Base-by-base conservation (phyloP, 257 asterid genomes). In the Euphrasia confusa region DNA sequence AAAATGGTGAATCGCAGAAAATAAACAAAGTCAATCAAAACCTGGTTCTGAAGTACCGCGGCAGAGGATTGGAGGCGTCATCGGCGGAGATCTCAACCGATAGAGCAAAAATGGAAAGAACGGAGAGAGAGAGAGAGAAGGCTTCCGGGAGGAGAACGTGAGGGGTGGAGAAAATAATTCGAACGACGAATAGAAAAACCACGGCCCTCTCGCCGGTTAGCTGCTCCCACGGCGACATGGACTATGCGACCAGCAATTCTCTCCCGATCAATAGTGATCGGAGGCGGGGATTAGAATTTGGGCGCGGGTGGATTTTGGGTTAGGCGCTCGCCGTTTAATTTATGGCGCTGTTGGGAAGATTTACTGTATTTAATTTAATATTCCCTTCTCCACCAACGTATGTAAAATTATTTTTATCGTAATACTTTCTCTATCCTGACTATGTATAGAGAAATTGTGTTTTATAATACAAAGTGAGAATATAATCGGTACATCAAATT, bases 201-300 rank as follows among this genome's bases (percentile, higher is more conserved):
- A 92, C 99, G 72, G 79, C 81, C 73, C 96, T 81, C 84, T 92
- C 99, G 80, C 97, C 97, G 82, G 80, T 91, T 58, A 83, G 77
- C 70, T 57, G 75, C 75, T 50, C 73, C 83, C 75, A 75, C 77
- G 62, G 79, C 67, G 81, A 72, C 87, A 78, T 71, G 71, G 77
- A 65, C 30, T 64, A 18, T 15, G 47, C 62, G 54, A 21, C 13
- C 68, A 42, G 71, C 14, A 58, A 33, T 64, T 49, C 14, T 18
- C 6, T 21, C 24, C 27, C 35, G 45, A 35, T 45, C 59, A 28
- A 26, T 48, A 10, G 24, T 21, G 24, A 21, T 14, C 11, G 17
- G 68, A 28, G 65, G 58, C n/a, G 9, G 21, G 52, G 59, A 10
- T 33, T n/a, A 58, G 58, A 26, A 17, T 60, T 59, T 39, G 52